Conservation (phyloP, 495 filamentous ascomycete species). For the Penicillium turbatum region DNA sequence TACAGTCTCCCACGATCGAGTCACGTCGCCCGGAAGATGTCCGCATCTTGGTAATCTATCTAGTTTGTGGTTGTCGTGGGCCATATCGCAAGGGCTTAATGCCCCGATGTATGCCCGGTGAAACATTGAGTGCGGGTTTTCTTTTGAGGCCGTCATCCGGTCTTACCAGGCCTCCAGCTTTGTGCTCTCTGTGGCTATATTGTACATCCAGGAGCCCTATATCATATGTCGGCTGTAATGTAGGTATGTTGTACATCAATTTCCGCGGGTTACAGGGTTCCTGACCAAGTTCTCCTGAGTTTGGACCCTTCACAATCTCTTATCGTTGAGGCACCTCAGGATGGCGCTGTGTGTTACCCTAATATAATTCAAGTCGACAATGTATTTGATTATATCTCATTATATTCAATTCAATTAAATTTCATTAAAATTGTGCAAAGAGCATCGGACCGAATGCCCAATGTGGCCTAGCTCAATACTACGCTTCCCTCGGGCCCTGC, state of each 20-base stretch:
- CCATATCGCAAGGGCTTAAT: background rate
- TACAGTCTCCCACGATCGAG: background rate
- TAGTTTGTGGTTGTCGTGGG: background rate
- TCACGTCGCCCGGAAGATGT: background rate
- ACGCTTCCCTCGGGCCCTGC: constrained; percentile 5
- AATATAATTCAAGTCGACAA: background rate
- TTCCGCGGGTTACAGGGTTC: background rate
- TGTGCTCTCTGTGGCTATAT: too few species aligned
- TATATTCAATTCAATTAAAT: too few species aligned
- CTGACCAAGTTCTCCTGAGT: background rate
- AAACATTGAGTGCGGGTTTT: background rate
- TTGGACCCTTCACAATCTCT: background rate
- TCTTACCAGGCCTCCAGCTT: background rate
- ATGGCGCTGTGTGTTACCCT: constrained; percentile 3
- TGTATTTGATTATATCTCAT: too few species aligned
- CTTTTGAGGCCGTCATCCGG: background rate
- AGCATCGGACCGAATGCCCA: constrained; percentile 6
- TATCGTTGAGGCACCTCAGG: background rate
- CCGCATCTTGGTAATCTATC: background rate
- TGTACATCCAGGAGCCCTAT: background rate
- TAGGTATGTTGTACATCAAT: too few species aligned
- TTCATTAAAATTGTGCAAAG: background rate
- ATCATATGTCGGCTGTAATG: too few species aligned
- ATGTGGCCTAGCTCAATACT: constrained; percentile 13
- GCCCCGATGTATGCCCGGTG: background rate